A percentile compares a stretch with the other conserved stretches of the same genome.
phyloP scores from a whole-genome alignment of 495 filamentous ascomycete species.

The Penicillium soppii region DNA sequence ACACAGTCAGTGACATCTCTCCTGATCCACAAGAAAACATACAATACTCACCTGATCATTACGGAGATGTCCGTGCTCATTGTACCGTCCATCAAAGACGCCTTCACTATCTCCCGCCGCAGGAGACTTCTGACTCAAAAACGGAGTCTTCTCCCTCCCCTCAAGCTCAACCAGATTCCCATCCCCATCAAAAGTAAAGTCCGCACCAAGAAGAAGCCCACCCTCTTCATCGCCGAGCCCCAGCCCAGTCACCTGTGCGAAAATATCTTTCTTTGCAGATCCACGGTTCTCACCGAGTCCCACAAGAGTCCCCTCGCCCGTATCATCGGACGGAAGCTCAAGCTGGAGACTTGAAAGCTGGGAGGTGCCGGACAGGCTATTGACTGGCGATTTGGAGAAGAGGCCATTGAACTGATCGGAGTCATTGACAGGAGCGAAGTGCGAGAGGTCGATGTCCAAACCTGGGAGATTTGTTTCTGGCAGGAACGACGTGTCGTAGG shows the following conservation, averaged over 20 bases:
- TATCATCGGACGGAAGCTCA: conserved; percentile 31
- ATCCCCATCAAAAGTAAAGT: conserved; percentile 64
- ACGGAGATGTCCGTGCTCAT: not conserved
- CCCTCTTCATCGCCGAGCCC: conserved; percentile 46
- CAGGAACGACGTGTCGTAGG: conserved; percentile 85
- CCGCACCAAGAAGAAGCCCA: conserved; percentile 58
- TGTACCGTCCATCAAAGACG: not conserved
- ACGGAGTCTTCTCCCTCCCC: conserved; percentile 8
- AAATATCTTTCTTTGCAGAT: conserved; percentile 25
- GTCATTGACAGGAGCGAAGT: conserved; percentile 14
- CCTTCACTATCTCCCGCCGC: not conserved
- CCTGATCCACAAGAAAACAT: not conserved
- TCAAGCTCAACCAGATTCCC: conserved; percentile 55
- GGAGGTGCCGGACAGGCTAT: conserved; percentile 28
- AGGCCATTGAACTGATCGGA: conserved; percentile 18
- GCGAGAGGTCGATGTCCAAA: conserved; percentile 55
- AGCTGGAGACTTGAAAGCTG: conserved; percentile 30
- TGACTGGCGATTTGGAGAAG: conserved; percentile 29
- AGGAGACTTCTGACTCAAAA: too few species aligned
- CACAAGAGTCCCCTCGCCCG: conserved; percentile 16
- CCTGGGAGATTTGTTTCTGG: conserved; percentile 62
- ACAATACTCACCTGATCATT: conserved; percentile 22
- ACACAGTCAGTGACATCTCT: not conserved
- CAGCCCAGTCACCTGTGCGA: conserved; percentile 13
- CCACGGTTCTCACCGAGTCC: conserved; percentile 19